Percentiles rank a stretch among this genome's conserved stretches.
These are phyloP conservation scores for Coemansia sp. DNA, from an alignment of 192 early-diverging fungal genomes.

Conservation along the genomic window DNA sequence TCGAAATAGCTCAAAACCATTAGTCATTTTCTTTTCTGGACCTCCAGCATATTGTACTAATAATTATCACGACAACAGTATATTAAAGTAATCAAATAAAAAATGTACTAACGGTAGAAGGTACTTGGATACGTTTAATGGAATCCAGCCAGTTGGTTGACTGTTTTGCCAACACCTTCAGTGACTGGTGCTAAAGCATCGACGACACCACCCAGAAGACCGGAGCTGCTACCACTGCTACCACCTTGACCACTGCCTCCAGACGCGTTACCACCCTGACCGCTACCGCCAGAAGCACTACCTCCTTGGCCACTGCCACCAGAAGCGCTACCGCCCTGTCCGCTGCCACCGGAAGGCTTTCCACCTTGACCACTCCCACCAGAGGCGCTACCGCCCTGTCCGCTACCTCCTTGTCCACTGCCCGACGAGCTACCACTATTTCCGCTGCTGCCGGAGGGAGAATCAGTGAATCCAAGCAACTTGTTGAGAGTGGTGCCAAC, in stretches of 20 bases:
- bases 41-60: not conserved
- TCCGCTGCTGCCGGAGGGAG: not conserved
- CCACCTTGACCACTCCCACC: not conserved
- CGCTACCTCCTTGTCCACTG: not conserved
- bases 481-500: conserved; percentile 14
- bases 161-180: not conserved
- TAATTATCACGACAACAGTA: not conserved
- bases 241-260: not conserved
- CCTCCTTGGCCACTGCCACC: not conserved
- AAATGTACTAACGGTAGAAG: not conserved
- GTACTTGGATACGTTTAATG: not conserved
- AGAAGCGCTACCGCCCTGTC: not conserved
- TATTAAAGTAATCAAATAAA: not conserved
- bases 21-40: too few species aligned
- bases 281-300: not conserved
- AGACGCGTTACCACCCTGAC: not conserved
- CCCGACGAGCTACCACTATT: not conserved
- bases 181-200: conserved; percentile 27
- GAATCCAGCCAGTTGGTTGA: conserved; percentile 19
- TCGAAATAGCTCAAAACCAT: too few species aligned
- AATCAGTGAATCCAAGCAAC: conserved; percentile 3
- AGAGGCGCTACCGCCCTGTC: not conserved
- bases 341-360: not conserved
- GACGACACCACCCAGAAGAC: conserved; percentile 21
- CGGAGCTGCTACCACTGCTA: not conserved